Percentiles rank a stretch among this genome's conserved stretches.
Conservation (phyloP, 306 rosid genomes). For the Cucumis sativus region DNA sequence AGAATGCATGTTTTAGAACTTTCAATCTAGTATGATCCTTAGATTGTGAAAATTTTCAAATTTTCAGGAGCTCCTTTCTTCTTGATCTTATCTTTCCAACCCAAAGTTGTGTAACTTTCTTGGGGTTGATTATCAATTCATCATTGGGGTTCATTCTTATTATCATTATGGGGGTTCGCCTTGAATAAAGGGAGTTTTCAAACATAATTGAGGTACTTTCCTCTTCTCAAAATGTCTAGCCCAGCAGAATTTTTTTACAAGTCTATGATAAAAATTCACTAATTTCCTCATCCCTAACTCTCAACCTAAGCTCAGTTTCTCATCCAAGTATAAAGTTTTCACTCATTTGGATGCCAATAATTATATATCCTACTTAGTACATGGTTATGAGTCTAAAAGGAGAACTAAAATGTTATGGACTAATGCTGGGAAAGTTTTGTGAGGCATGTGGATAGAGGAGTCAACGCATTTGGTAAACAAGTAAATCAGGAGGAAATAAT, state of each 20-base stretch:
- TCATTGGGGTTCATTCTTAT: no score
- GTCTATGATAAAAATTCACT: background rate
- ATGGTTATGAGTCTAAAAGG: background rate
- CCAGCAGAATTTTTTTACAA: background rate
- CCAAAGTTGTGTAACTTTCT: no score
- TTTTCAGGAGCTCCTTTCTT: no score
- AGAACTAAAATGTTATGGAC: background rate
- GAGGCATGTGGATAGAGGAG: background rate
- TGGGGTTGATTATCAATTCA: no score
- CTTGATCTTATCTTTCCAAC: no score
- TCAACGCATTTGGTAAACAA: background rate
- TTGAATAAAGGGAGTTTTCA: no score
- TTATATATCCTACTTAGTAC: background rate
- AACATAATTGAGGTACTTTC: no score
- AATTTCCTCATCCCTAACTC: background rate
- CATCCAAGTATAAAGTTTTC: background rate
- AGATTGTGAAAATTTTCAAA: no score
- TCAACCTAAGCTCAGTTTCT: background rate
- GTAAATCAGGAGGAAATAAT: background rate
- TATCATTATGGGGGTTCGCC: no score
- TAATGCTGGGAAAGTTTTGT: background rate
- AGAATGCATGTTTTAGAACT: no score
- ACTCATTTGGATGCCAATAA: background rate
- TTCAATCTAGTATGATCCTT: no score
- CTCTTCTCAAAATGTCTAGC: background rate